Conservation (phyloP, 345 rosid species). For the Aethionema arabicum region DNA sequence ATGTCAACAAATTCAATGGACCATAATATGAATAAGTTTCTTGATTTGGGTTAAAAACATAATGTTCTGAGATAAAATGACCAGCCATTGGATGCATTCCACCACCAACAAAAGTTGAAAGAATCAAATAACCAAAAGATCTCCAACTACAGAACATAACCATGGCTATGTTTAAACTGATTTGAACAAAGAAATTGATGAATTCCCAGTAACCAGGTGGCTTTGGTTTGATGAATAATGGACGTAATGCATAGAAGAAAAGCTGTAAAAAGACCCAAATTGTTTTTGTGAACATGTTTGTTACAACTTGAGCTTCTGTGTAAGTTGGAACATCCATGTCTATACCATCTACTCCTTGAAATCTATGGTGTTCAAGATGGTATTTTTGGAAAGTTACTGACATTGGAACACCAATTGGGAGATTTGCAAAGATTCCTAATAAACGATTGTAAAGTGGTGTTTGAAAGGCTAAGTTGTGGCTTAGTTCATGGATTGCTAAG, state of each 20-base stretch:
- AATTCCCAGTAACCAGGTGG: slow-evolving; percentile 87
- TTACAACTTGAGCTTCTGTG: slow-evolving; percentile 60
- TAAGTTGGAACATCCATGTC: slow-evolving; percentile 84
- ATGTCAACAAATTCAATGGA: slow-evolving; percentile 70
- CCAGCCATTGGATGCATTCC: slow-evolving; percentile 94
- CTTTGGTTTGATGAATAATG: slow-evolving; percentile 78
- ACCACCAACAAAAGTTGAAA: slow-evolving; percentile 89
- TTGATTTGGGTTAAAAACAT: slow-evolving; percentile 72
- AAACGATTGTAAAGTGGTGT: slow-evolving; percentile 74
- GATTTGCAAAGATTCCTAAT: slow-evolving; percentile 86
- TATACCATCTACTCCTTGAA: slow-evolving; percentile 81
- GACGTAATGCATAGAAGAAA: slow-evolving; percentile 86
- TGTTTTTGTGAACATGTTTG: slow-evolving; percentile 54
- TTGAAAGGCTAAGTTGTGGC: slow-evolving; percentile 91
- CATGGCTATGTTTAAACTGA: slow-evolving; percentile 50
- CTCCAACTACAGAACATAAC: slow-evolving; percentile 70
- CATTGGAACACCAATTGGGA: slow-evolving; percentile 92
- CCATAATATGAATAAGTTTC: slow-evolving; percentile 92
- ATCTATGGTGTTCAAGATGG: slow-evolving; percentile 89
- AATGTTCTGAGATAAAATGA: slow-evolving; percentile 89
- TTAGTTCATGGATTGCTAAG: slow-evolving; percentile 86
- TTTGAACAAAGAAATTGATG: slow-evolving; percentile 54
- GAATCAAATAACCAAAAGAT: slow-evolving; percentile 66
- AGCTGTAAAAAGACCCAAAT: slow-evolving; percentile 80
- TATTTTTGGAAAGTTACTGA: slow-evolving; percentile 85